Base-by-base conservation (phyloP, 2,329 filamentous ascomycete species). In the Diaporthe vaccinii region DNA sequence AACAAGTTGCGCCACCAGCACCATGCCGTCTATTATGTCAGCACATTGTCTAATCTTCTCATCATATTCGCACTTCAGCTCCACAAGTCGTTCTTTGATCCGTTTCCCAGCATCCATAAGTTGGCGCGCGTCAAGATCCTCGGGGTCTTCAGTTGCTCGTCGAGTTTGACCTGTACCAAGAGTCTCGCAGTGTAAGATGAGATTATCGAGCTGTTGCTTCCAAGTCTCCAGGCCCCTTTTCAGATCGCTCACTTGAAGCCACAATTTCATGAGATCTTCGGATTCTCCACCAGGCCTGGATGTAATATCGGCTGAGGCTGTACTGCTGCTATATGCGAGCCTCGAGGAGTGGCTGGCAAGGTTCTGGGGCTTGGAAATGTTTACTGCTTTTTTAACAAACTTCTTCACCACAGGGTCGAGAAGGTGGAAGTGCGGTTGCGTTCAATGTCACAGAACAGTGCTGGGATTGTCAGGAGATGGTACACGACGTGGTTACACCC, bases 181-280 rank as follows among this genome's bases (percentile, higher is more conserved):
- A 25, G 53, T 22, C 2, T 75, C 59, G 3, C 74, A 70, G 46
- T 80, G 79, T 9, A 73, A 74, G 20, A 78, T 55, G 75, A 81
- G 79, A 20, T 78, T 78, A 1, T 51, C 31, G 15, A 81, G 69
- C 46, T 81, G 77, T 0, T 25, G 41, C 57, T 78, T 75, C 78
- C 80, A 80, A 2, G 59, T 77, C 44, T 74, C 46, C 6, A 81
- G 31, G 0, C 74, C 78, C 3, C 73, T 77, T n/a, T 75, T 75
- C 3, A 80, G 57, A n/a, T 71, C 65, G 46, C 77, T 79, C 7
- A 78, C 77, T 12, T 77, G 44, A 1, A 79, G 62, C 79, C 80
- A 80, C 2, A 78, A 70, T n/a, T 39, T 2, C 14, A 73, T 75
- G 6, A 71, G 74, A 34, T 61, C 69, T 22, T 72, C 76, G 34